Conservation (phyloP, 352 stramenopile genomes). For the Aphanomyces invadans region DNA sequence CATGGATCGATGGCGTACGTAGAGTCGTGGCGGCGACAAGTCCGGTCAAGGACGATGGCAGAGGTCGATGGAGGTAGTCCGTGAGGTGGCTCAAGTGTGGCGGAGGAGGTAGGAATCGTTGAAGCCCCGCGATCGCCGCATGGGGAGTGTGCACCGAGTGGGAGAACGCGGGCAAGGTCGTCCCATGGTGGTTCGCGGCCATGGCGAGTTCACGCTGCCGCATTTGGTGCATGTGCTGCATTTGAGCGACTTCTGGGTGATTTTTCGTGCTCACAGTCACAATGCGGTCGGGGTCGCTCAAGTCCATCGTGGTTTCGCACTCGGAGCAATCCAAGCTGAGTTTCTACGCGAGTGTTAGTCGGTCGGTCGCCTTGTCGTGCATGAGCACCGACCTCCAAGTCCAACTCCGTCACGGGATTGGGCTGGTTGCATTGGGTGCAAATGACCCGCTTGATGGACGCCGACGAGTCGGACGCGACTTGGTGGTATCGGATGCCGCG, state of each 20-base stretch:
- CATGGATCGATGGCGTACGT: too few species aligned
- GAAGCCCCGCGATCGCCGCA: too few species aligned
- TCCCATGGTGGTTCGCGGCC: background rate
- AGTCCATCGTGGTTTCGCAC: conserved; percentile 19
- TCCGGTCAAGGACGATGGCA: too few species aligned
- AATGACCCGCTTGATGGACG: conserved; percentile 41
- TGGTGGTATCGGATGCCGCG: conserved; percentile 34
- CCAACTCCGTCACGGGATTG: conserved; percentile 44
- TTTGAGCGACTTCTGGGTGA: background rate
- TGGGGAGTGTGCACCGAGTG: too few species aligned
- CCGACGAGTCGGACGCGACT: conserved; percentile 35
- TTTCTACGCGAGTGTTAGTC: conserved; percentile 10
- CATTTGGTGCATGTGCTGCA: conserved; percentile 4
- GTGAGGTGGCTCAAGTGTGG: background rate
- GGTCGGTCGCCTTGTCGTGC: too few species aligned
- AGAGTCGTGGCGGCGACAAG: too few species aligned
- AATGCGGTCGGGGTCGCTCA: conserved; percentile 1
- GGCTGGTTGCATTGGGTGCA: conserved; percentile 56
- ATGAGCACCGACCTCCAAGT: too few species aligned
- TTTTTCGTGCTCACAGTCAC: conserved; percentile 16
- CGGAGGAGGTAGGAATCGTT: background rate
- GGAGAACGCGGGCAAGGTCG: background rate
- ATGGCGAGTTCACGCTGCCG: background rate
- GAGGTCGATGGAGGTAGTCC: too few species aligned
- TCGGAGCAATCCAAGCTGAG: background rate